Evolutionary conservation across 2,329 filamentous ascomycete species (phyloP), one percentile per base, ranked within the genome.

Genomic region (Fusarium papillatum): DNA sequence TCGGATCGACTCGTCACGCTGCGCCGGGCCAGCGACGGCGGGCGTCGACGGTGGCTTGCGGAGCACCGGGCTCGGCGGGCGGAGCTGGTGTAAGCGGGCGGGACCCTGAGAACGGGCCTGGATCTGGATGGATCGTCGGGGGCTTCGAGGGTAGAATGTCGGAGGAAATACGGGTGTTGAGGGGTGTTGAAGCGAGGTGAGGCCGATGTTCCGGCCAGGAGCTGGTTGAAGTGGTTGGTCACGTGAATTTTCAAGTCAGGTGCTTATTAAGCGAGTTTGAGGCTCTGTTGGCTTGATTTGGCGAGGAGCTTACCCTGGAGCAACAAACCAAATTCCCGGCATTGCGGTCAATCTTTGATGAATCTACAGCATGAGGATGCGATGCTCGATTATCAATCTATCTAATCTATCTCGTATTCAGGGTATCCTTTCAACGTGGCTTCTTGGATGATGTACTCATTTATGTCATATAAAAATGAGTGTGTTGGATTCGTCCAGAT

Each of bases 151-250:
- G 84, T 81, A 83, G 84, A 86, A 86, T 84, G 72, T 86, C 84
- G 84, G 84, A 81, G 81, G 83, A 86, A 85, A 80, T 80, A 84
- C 84, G 84, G 84, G 77, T 82, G 79, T 79, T 80, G 77, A 74
- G 72, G 69, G 73, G 75, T 71, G 80, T 84, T 83, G 81, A 84
- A 84, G 83, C 83, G 83, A 84, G 82, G 83, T 84, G 81, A 82
- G 76, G 82, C 83, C 83, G 83, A 83, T 73, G 71, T 72, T 73
- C 72, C 80, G 76, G 76, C 59, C 34, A 65, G 64, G 38, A 46
- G 68, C 73, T 71, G 71, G 66, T 36, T 64, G 68, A 55, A 5
- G 34, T n/a, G 10, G 4, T 19, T 5, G 7, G 60, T 77, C 77
- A 78, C 70, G 71, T 76, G 73, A 0, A 3, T 2, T 1, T 7